Evolutionary conservation across 2,329 filamentous ascomycete genomes (phyloP).

Genomic region (Pseudonectria buxi): DNA sequence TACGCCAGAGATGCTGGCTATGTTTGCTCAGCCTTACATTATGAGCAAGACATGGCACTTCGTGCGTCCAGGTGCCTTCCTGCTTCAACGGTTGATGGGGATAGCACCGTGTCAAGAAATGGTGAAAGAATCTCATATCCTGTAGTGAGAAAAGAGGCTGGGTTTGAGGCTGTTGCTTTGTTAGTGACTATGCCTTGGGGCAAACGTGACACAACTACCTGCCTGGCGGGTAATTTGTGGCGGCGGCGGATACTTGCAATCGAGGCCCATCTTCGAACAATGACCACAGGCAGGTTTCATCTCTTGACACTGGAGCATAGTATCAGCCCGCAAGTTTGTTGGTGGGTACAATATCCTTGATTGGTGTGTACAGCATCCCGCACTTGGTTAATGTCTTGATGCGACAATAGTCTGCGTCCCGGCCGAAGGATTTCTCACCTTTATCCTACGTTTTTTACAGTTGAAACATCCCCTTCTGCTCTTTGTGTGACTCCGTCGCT

Average conservation of each 20-base stretch:
- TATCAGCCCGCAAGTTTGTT: constrained; percentile 8
- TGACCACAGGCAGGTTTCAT: constrained; percentile 56
- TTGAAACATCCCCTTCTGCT: constrained; percentile 60
- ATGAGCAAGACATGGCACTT: constrained; percentile 61
- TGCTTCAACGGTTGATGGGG: constrained; percentile 60
- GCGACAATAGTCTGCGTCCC: not conserved
- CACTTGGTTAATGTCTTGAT: too few relatives aligned
- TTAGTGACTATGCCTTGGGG: constrained; percentile 1
- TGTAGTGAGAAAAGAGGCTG: constrained; percentile 53
- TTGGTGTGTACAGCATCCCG: too few relatives aligned
- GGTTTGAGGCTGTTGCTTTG: constrained; percentile 39
- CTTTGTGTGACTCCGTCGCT: constrained; percentile 59
- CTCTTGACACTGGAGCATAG: constrained; percentile 51
- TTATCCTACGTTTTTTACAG: constrained; percentile 61
- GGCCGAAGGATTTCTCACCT: constrained; percentile 32
- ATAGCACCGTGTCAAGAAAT: constrained; percentile 55
- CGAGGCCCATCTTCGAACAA: constrained; percentile 54
- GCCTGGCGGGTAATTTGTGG: constrained; percentile 47
- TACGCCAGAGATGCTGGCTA: too few relatives aligned
- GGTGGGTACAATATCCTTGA: too few relatives aligned
- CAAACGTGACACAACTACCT: constrained; percentile 4
- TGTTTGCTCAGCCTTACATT: constrained; percentile 50
- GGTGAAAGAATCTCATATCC: constrained; percentile 64
- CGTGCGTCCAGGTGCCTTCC: constrained; percentile 59
- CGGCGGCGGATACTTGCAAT: constrained; percentile 54